Conservation (phyloP, 1,284 basidiomycete genomes). For the Peniophora sp. region DNA sequence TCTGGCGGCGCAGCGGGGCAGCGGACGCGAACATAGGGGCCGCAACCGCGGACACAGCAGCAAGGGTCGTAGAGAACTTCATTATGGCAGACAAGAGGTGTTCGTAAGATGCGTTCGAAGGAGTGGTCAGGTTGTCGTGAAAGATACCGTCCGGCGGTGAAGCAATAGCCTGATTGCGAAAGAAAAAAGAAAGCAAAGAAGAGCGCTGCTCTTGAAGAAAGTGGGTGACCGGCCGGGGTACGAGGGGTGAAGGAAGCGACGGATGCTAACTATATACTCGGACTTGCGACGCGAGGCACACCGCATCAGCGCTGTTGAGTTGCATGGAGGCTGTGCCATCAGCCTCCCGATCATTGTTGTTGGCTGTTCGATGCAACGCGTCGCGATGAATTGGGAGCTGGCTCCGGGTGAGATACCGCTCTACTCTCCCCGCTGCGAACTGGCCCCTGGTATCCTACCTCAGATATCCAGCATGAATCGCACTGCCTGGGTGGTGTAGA, state of each 20-base stretch:
- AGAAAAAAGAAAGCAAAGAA: slow-evolving; percentile 2
- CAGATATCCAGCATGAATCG: no score
- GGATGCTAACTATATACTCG: background rate
- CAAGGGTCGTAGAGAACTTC: slow-evolving; percentile 6
- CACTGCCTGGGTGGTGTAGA: no score
- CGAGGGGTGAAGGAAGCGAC: background rate
- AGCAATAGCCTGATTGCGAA: background rate
- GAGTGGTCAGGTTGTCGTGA: background rate
- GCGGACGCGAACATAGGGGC: slow-evolving; percentile 1
- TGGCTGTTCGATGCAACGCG: no score
- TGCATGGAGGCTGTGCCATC: no score
- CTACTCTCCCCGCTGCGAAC: no score
- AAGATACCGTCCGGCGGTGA: slow-evolving; percentile 1
- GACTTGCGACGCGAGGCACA: no score
- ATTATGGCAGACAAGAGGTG: background rate
- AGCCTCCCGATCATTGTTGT: no score
- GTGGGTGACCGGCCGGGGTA: background rate
- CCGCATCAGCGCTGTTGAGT: no score
- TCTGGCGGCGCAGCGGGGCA: slow-evolving; percentile 2
- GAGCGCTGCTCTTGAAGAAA: slow-evolving; percentile 5
- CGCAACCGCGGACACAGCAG: slow-evolving; percentile 1
- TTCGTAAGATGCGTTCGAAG: background rate
- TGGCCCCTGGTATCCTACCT: no score
- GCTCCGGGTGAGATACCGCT: no score
- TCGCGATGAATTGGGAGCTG: no score